Conservation (phyloP, 129 eudicot genomes). For the Tagetes erecta region DNA sequence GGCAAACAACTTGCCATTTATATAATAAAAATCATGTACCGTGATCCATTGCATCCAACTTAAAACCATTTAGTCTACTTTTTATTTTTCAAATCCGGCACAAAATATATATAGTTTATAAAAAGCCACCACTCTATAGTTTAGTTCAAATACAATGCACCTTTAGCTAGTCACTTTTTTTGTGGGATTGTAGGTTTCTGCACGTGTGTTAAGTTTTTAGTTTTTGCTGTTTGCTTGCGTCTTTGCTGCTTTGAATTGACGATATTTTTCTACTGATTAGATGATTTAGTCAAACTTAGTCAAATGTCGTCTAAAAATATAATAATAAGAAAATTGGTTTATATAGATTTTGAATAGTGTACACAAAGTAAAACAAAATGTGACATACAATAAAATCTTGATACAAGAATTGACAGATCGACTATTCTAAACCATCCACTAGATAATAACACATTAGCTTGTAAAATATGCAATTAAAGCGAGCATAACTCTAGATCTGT, state of each 20-base stretch:
- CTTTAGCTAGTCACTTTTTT: neutral
- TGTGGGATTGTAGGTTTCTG: neutral
- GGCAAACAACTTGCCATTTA: neutral
- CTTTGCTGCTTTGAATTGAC: neutral
- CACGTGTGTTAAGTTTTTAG: neutral
- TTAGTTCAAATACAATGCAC: neutral
- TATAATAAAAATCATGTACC: neutral
- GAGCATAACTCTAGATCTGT: too few species aligned
- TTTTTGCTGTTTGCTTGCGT: neutral
- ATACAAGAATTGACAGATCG: too few species aligned
- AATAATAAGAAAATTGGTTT: too few species aligned
- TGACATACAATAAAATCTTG: too few species aligned
- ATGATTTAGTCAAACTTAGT: neutral
- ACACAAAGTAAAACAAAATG: too few species aligned
- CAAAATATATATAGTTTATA: neutral
- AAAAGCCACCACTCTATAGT: neutral
- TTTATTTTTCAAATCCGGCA: neutral
- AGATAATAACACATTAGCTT: too few species aligned
- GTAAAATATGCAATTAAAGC: too few species aligned
- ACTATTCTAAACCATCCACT: too few species aligned
- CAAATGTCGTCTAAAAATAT: neutral
- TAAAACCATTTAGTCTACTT: neutral
- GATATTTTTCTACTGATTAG: neutral
- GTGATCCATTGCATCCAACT: neutral
- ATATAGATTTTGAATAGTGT: too few species aligned